A percentile compares a stretch with the other conserved stretches of the same genome.
phyloP scores from a whole-genome alignment of 2,329 filamentous ascomycete species.

The Chaetomiaceae sp. region DNA sequence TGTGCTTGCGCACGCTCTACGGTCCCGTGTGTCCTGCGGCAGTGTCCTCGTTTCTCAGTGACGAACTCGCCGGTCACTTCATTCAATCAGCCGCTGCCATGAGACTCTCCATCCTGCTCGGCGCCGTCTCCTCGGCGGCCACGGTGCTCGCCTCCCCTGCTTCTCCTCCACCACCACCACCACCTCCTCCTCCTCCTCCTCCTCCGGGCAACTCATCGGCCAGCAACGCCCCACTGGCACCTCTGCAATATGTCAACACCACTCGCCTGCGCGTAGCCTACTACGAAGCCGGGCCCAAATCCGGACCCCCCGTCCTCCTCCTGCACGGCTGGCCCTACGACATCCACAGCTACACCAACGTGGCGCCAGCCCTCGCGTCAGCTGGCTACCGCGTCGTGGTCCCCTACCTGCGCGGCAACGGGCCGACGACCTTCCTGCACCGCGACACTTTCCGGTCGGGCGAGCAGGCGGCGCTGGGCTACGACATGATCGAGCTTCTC shows the following conservation, averaged over 20 bases:
- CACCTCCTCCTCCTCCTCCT: no score
- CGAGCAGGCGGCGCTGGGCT: not conserved
- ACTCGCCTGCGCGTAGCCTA: not conserved
- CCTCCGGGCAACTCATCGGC: not conserved
- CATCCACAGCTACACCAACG: not conserved
- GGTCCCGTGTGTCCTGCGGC: no score
- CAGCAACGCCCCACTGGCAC: not conserved
- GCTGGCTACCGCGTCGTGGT: not conserved
- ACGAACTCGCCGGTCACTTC: no score
- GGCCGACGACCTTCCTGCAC: not conserved
- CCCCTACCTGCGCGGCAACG: conserved; percentile 2
- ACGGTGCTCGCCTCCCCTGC: not conserved
- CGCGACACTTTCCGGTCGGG: not conserved
- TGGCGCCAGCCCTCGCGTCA: not conserved
- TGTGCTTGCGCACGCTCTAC: no score
- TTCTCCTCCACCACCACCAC: no score
- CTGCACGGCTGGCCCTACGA: conserved; percentile 5
- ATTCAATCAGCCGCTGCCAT: not conserved
- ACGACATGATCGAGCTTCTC: not conserved
- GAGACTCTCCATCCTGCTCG: not conserved
- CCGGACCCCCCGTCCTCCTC: not conserved
- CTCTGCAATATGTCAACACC: not conserved
- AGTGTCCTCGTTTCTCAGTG: no score
- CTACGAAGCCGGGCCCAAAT: not conserved
- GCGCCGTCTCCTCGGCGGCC: not conserved